These are phyloP conservation scores for Aphanomyces stellatus DNA, from an alignment of 352 stramenopile species.

Conservation along the genomic window DNA sequence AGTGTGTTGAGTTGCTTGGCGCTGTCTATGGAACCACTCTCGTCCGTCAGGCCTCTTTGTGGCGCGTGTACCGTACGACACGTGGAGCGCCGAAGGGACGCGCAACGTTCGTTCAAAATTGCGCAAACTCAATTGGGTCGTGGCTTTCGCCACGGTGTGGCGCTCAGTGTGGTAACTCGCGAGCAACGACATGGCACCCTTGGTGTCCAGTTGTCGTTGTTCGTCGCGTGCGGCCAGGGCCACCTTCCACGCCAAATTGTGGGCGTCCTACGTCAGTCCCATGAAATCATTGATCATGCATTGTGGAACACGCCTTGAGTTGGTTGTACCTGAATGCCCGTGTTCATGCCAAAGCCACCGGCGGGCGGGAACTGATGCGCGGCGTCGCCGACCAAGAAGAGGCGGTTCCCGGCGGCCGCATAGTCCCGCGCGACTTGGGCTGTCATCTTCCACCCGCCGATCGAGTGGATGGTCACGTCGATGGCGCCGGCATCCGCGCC, in stretches of 20 bases:
- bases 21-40: not conserved
- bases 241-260: constrained; percentile 91
- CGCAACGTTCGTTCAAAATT: constrained; percentile 85
- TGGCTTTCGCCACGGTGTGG: constrained; percentile 58
- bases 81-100: constrained; percentile 61
- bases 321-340: constrained; percentile 56
- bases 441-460: constrained; percentile 90
- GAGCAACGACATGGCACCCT: constrained; percentile 29
- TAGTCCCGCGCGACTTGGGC: constrained; percentile 87
- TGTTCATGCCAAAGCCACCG: constrained; percentile 91
- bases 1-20: constrained; percentile 45
- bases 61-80: constrained; percentile 61
- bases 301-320: too few species aligned
- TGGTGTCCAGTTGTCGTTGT: not conserved
- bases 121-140: constrained; percentile 71
- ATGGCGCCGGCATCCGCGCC: not conserved
- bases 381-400: constrained; percentile 88
- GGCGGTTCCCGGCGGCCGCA: constrained; percentile 33
- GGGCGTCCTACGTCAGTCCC: constrained; percentile 53
- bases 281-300: not conserved
- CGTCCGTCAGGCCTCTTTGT: not conserved
- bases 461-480: constrained; percentile 73
- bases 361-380: constrained; percentile 90
- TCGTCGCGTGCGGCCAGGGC: constrained; percentile 45
- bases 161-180: constrained; percentile 75